Evolutionary conservation across 352 stramenopile species (phyloP).

Genomic region (Plasmopara muralis): DNA sequence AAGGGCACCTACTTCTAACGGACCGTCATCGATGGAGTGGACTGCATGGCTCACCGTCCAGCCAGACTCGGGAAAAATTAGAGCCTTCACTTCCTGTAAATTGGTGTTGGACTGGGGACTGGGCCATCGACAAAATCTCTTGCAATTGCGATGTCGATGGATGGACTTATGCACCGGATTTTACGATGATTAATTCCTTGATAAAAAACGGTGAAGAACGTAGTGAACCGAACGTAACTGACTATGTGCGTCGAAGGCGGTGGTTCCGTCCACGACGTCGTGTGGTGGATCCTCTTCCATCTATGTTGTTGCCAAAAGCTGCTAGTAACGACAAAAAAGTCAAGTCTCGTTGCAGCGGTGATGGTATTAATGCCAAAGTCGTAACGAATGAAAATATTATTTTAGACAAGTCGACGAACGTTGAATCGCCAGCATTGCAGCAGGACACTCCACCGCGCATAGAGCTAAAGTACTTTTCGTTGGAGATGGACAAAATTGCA

Average conservation of each 20-base stretch:
- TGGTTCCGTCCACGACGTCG: slow-evolving; percentile 56
- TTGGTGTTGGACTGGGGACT: slow-evolving; percentile 62
- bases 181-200: slow-evolving; percentile 69
- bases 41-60: slow-evolving; percentile 49
- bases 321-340: slow-evolving; percentile 6
- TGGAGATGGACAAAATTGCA: slow-evolving; percentile 45
- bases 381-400: background rate
- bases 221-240: slow-evolving; percentile 43
- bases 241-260: slow-evolving; percentile 60
- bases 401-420: background rate
- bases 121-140: slow-evolving; percentile 45
- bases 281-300: slow-evolving; percentile 9
- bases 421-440: background rate
- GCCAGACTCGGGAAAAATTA: slow-evolving; percentile 46
- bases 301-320: slow-evolving; percentile 4
- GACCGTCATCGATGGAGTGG: slow-evolving; percentile 59
- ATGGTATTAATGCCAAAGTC: slow-evolving; percentile 1
- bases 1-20: slow-evolving; percentile 59
- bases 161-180: slow-evolving; percentile 77
- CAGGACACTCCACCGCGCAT: slow-evolving; percentile 3
- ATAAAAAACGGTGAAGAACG: slow-evolving; percentile 51
- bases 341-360: slow-evolving; percentile 24
- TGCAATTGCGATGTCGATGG: slow-evolving; percentile 55
- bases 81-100: slow-evolving; percentile 58
- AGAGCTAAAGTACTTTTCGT: slow-evolving; percentile 29